A percentile compares a stretch with the other conserved stretches of the same genome.
Conservation (phyloP, 2,329 filamentous ascomycete species). For the Dactylella cylindrospora region DNA sequence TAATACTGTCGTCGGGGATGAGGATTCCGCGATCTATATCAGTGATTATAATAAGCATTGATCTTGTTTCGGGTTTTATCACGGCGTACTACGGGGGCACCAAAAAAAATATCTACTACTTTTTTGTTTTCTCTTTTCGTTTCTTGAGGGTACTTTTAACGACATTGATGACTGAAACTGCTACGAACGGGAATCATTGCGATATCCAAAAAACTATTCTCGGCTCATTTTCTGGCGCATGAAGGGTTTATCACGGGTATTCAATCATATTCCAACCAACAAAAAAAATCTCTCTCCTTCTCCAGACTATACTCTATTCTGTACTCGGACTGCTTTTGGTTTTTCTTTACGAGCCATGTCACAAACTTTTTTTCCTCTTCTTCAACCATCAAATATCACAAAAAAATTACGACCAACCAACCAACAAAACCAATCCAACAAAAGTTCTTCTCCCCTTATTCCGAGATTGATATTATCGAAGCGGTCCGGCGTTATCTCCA, state of each 20-base stretch:
- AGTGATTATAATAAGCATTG: slow-evolving; percentile 25
- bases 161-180: slow-evolving; percentile 21
- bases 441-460: too few species aligned
- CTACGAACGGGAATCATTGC: slow-evolving; percentile 5
- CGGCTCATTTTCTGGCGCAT: slow-evolving; percentile 40
- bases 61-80: slow-evolving; percentile 17
- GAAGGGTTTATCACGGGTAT: slow-evolving; percentile 21
- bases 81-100: slow-evolving; percentile 39
- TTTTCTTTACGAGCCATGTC: slow-evolving; percentile 21
- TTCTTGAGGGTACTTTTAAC: too few species aligned
- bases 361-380: too few species aligned
- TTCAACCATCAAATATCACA: too few species aligned
- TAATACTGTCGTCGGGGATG: slow-evolving; percentile 38
- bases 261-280: slow-evolving; percentile 4
- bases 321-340: too few species aligned
- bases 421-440: too few species aligned
- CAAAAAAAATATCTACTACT: slow-evolving; percentile 4
- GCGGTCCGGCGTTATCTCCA: slow-evolving; percentile 40
- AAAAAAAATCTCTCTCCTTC: slow-evolving; percentile 35
- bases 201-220: slow-evolving; percentile 29
- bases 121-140: slow-evolving; percentile 12
- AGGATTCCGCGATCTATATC: slow-evolving; percentile 35
- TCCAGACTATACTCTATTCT: too few species aligned
- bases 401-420: too few species aligned
- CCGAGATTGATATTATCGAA: slow-evolving; percentile 40